Conservation (phyloP, 2,329 filamentous ascomycete genomes). For the Cladophialophora yegresii region DNA sequence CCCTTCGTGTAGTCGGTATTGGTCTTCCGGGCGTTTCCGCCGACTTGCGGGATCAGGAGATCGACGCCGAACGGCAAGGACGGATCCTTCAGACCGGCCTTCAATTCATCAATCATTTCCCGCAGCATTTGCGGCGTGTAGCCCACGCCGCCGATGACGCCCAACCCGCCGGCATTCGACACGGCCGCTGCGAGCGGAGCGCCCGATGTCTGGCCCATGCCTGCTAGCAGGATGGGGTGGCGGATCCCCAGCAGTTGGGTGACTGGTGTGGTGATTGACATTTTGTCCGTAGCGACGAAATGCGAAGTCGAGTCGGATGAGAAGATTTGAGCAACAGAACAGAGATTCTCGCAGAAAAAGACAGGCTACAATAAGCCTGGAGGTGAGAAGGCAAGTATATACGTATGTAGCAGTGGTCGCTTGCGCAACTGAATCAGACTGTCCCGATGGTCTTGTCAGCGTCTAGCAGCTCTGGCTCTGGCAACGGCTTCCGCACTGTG, state of each 20-base stretch:
- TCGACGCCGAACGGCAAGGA: slow-evolving; percentile 77
- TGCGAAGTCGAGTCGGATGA: neutral
- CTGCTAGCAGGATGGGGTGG: slow-evolving; percentile 37
- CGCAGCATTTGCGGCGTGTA: slow-evolving; percentile 69
- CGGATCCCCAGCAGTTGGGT: slow-evolving; percentile 36
- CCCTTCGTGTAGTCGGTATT: slow-evolving; percentile 83
- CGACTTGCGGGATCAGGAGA: slow-evolving; percentile 77
- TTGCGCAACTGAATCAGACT: neutral
- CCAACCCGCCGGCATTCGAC: slow-evolving; percentile 37
- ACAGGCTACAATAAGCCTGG: too few species aligned
- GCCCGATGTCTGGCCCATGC: slow-evolving; percentile 35
- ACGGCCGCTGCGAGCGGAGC: slow-evolving; percentile 36
- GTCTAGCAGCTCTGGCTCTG: neutral
- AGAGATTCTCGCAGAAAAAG: too few species aligned
- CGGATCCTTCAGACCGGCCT: slow-evolving; percentile 58
- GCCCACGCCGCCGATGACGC: slow-evolving; percentile 37
- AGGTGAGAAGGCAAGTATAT: neutral
- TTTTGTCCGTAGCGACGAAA: slow-evolving; percentile 9
- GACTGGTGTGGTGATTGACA: slow-evolving; percentile 33
- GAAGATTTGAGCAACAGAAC: too few species aligned
- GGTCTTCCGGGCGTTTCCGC: slow-evolving; percentile 73
- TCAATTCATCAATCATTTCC: slow-evolving; percentile 59
- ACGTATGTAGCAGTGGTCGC: neutral
- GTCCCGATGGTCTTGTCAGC: neutral
- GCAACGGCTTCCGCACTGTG: neutral